A percentile compares a stretch with the other conserved stretches of the same genome.
Evolutionary conservation across 1,139 yeast species (phyloP).

Genomic region (Saccharomyces hybrid): DNA sequence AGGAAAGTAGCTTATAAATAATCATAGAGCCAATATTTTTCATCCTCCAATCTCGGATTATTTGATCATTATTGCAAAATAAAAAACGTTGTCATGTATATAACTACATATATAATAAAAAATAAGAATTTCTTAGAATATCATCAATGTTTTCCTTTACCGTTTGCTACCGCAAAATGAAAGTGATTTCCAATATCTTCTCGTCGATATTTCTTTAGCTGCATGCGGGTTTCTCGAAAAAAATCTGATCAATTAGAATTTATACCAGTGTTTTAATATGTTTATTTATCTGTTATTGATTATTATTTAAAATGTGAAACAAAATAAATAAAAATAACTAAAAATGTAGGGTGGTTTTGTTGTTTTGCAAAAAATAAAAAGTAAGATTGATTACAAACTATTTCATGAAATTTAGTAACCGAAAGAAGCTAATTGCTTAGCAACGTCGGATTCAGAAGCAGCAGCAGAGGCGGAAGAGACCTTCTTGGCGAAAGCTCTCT

Average conservation of each 20-base stretch:
- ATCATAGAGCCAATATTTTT: background rate
- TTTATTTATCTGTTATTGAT: constrained; percentile 3
- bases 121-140: background rate
- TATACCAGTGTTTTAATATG: constrained; percentile 10
- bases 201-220: too few species aligned
- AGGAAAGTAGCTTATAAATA: background rate
- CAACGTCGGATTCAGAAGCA: constrained; percentile 60
- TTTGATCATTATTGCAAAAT: background rate
- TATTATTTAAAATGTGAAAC: constrained; percentile 1
- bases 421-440: constrained; percentile 73
- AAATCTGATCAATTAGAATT: background rate
- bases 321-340: background rate
- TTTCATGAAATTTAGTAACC: constrained; percentile 53
- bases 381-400: background rate
- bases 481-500: constrained; percentile 94
- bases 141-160: too few species aligned
- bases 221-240: background rate
- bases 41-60: background rate
- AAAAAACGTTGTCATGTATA: background rate
- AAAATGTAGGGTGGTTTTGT: background rate
- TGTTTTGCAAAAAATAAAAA: background rate
- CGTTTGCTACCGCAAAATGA: too few species aligned
- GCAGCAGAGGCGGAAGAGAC: constrained; percentile 76
- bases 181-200: too few species aligned
- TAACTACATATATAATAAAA: background rate